Conservation (phyloP, 192 early-diverging fungal genomes). For the Coemansia reversa region DNA sequence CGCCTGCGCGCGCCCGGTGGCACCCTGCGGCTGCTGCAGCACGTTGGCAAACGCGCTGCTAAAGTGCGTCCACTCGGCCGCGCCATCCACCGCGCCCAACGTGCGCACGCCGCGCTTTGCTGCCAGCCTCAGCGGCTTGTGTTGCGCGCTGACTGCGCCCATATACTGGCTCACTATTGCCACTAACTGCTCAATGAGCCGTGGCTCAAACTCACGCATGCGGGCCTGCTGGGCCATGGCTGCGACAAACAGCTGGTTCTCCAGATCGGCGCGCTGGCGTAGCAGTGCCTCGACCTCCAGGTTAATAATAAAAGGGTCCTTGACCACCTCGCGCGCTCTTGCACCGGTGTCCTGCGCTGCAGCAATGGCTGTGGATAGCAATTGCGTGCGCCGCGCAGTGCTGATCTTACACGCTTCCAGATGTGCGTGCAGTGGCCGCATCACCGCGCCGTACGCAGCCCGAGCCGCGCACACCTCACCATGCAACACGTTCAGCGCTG, state of each 20-base stretch:
- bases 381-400: constrained; percentile 14
- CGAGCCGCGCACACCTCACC: constrained; percentile 10
- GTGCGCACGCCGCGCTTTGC: constrained; percentile 23
- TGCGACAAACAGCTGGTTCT: constrained; percentile 11
- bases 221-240: constrained; percentile 22
- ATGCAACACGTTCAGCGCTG: constrained; percentile 15
- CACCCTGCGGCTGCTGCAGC: constrained; percentile 18
- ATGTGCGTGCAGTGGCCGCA: constrained; percentile 15
- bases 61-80: constrained; percentile 35
- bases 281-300: constrained; percentile 46
- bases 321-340: constrained; percentile 13
- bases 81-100: constrained; percentile 21
- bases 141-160: constrained; percentile 14
- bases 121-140: constrained; percentile 29
- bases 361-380: constrained; percentile 21
- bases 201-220: constrained; percentile 31
- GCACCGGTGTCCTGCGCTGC: constrained; percentile 8
- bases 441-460: constrained; percentile 19
- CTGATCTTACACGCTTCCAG: constrained; percentile 24
- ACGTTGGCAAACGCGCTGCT: constrained; percentile 5
- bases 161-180: constrained; percentile 16
- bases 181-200: constrained; percentile 21
- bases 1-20: constrained; percentile 5
- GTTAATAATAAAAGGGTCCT: constrained; percentile 52
- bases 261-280: constrained; percentile 38